Percentiles rank a stretch among this genome's conserved stretches.
Conservation (phyloP, 2,329 filamentous ascomycete species). For the Neurospora sp. region DNA sequence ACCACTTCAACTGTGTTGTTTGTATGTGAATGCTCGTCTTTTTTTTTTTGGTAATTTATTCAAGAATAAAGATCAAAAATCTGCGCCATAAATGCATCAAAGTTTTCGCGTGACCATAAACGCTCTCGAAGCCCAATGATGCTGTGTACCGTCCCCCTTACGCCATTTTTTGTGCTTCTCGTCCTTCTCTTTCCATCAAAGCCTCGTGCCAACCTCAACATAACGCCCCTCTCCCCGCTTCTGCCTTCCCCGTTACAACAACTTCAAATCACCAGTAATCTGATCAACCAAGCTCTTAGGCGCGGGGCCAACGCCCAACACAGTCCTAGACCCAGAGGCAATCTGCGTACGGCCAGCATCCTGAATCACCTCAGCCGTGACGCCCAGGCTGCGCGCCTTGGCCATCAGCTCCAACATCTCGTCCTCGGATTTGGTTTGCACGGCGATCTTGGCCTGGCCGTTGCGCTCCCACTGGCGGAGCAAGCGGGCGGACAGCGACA, state of each 20-base stretch:
- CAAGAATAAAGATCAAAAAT: neutral
- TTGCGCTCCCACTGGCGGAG: conserved; percentile 75
- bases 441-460: conserved; percentile 88
- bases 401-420: conserved; percentile 66
- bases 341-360: conserved; percentile 98
- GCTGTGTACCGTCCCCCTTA: neutral
- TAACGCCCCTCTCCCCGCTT: neutral
- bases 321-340: conserved; percentile 82
- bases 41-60: neutral
- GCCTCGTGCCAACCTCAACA: neutral
- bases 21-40: neutral
- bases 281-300: conserved; percentile 80
- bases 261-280: conserved; percentile 76
- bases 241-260: conserved; percentile 46
- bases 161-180: neutral
- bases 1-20: neutral
- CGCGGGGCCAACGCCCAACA: conserved; percentile 73
- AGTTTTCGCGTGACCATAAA: neutral
- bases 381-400: conserved; percentile 69
- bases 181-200: neutral
- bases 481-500: conserved; percentile 48
- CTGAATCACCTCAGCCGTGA: conserved; percentile 83
- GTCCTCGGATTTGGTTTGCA: conserved; percentile 81
- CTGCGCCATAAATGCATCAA: neutral
- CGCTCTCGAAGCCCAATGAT: neutral